Evolutionary conservation across 2,329 filamentous ascomycete species (phyloP), one percentile per base, ranked within the genome.

Genomic region (Knoxdaviesia proteae): DNA sequence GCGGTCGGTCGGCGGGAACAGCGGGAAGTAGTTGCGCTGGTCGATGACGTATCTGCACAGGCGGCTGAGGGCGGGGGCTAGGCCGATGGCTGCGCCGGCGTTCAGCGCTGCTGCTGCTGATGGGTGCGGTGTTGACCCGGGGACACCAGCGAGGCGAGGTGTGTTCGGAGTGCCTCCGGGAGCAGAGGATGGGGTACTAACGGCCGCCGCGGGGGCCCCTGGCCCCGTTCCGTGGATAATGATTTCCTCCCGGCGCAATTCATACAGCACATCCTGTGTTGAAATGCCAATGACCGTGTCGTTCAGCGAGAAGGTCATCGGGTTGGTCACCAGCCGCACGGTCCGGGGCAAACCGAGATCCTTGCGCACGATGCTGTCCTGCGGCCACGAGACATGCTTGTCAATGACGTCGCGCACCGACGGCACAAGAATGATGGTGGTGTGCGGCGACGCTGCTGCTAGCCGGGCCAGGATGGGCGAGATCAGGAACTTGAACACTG

Each of bases 11-110:
- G 88, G 77, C 5, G 90, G 90, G 54, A 87, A 94, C 1, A 96
- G 61, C 0, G 90, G 90, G 52, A 84, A 84, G 58, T 87, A 96
- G 54, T 90, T 86, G 6, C 87, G 68, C 61, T 96, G 90, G 59
- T 94, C 81, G 45, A 98, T 73, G 11, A 98, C 58, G 50, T 90
- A 79, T 20, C 76, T 70, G 5, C 80, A 74, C 39, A 87, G 60
- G n/a, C 88, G 64, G 10, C 77, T 74, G 52, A 88, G 65, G 31
- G 82, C 52, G 49, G 82, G 75, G 0, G 39, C 7, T 36, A 42
- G 42, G 9, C 45, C 39, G 4, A 44, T 30, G 20, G 20, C 20
- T 2, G 20, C 20, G 20, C 20, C 20, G 20, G 20, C 20, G 20
- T 20, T 20, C 20, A 20, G 20, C 20, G 20, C 20, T 20, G 20